Conservation (phyloP, 1,284 basidiomycete genomes). For the Cutaneotrichosporon sp. region DNA sequence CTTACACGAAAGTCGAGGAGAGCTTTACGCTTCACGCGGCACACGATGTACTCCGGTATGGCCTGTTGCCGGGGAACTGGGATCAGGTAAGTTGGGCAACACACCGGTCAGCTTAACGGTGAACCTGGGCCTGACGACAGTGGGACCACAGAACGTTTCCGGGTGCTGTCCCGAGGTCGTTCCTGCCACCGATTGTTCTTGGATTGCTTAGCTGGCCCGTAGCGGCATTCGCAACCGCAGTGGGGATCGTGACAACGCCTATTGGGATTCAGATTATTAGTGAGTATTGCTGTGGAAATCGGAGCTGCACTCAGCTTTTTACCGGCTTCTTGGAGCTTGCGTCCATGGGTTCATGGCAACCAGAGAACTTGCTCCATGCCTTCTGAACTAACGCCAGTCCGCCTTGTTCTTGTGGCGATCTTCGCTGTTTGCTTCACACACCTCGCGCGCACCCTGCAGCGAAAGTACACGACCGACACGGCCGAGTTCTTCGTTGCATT, state of each 20-base stretch:
- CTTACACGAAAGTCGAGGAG: constrained; percentile 96
- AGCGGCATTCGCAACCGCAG: neutral
- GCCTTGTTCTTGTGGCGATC: constrained; percentile 64
- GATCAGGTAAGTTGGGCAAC: constrained; percentile 6
- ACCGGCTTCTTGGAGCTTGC: too few relatives aligned
- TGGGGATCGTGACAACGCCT: constrained; percentile 10
- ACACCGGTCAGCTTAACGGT: too few relatives aligned
- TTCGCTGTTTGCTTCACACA: constrained; percentile 64
- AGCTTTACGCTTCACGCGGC: constrained; percentile 90
- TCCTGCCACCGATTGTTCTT: constrained; percentile 56
- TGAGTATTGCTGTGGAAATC: constrained; percentile 43
- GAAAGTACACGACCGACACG: constrained; percentile 60
- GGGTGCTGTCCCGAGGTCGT: constrained; percentile 83
- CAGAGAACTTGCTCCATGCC: too few relatives aligned
- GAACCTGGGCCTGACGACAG: constrained; percentile 49
- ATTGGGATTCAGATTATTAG: constrained; percentile 61
- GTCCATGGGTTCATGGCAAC: too few relatives aligned
- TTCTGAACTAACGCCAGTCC: constrained; percentile 55
- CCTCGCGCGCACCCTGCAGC: constrained; percentile 60
- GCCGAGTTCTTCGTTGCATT: constrained; percentile 63
- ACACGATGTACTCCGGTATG: constrained; percentile 75
- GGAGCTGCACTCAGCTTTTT: too few relatives aligned
- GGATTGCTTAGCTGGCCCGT: constrained; percentile 31
- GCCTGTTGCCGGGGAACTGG: constrained; percentile 45
- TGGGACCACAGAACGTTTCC: constrained; percentile 89